Base-by-base conservation (phyloP, 768 basidiomycete species). In the Russula dissimulans region DNA sequence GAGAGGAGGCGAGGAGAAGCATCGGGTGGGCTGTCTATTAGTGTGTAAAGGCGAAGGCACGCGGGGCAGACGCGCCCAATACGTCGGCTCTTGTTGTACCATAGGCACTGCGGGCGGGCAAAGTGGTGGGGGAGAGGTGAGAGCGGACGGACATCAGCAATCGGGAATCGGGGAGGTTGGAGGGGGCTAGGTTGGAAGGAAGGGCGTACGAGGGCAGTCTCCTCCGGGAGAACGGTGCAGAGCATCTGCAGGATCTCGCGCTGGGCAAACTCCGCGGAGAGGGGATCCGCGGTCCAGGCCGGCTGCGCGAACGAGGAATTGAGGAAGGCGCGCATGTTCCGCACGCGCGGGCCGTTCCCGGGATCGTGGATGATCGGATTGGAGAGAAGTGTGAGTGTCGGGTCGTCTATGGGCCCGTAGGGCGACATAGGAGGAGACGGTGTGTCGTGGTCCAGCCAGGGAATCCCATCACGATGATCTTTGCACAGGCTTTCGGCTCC, bases 11-110 rank as follows among this genome's bases (percentile, higher is more conserved):
- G 74, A 0, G 77, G 75, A 8, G 76, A 70, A n/a, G 66, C 78
- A 29, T 82, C 78, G 3, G 79, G 78, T 1, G 90, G 75, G 1
- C 75, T 69, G 52, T 92, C 89, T 1, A 87, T 87, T 0, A 91
- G 71, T 5, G 74, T 76, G 68, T 90, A 92, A 34, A 90, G 71
- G 15, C 89, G 74, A 69, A 83, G 81, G 67, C 90, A 92, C 0
- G 87, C 80, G 3, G 90, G 89, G 66, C 90, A 92, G 54, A 91
- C 78, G 31, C 90, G 82, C 56, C 83, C 80, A 10, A 76, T 79
- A 5, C 78, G 71, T 3, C 90, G 80, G 68, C 86, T 89, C 72
- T 89, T 89, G 75, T 92, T 92, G 67, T 91, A 91, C 89, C 89
- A 91, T 12, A 91, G 44, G 18, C 60, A 61, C 60, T 61, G 66